Evolutionary conservation across 2,329 filamentous ascomycete genomes (phyloP), one percentile per base, ranked within the genome.

Genomic region (Cadophora sp.): DNA sequence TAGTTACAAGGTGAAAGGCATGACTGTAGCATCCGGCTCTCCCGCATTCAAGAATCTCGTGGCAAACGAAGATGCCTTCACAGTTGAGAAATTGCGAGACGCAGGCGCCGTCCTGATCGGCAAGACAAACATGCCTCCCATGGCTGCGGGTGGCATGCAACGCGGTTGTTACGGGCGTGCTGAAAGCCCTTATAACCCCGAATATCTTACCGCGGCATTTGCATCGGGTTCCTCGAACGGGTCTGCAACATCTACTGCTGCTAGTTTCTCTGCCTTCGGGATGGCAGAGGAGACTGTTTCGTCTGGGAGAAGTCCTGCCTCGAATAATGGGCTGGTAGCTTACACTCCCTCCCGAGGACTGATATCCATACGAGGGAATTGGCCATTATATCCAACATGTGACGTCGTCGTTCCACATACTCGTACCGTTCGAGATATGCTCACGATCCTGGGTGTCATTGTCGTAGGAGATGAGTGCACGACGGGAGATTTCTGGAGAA

Each of bases 151-250:
- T 0, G 86, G 86, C 0, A 86, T 86, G 81, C 85, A 87, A 66
- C 79, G 86, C 8, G 86, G 86, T 0, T 69, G 85, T 0, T 87
- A 86, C 67, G 85, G 86, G 0, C 79, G 85, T 2, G 83, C 86
- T 0, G 85, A 87, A 71, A 84, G 81, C 27, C 85, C 86, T 0
- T 88, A 88, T 70, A 87, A 87, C 60, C 64, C 73, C 0, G 79
- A 82, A 0, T 88, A 84, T 60, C 76, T 86, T 1, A 80, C 85
- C 0, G 84, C 84, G 2, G 85, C 84, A 0, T 87, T 83, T 72
- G 84, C 82, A 0, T 87, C 85, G 0, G 86, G 86, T 0, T 88
- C 85, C 0, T 88, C 85, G 0, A 87, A 87, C 68, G 86, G 86
- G 1, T 83, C 83, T 1, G 86, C 80, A 0, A 82, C 82, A 0